Base-by-base conservation (phyloP, 305 asterid genomes). In the Fraxinus baroniana region DNA sequence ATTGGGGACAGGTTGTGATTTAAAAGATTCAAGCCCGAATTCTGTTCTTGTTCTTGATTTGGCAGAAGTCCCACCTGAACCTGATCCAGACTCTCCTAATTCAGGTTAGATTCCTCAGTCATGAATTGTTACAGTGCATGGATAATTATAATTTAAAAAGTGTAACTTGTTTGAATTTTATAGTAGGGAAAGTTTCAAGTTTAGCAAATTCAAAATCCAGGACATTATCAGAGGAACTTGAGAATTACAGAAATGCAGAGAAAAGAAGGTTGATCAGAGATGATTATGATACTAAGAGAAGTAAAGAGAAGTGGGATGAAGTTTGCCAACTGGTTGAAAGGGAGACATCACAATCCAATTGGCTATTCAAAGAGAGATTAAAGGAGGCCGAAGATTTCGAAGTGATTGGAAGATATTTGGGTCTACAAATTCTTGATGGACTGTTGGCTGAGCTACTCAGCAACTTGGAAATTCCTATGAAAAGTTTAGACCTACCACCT, bases 21-120 rank as follows among this genome's bases (percentile, higher is more conserved):
- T 96, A 0, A 89, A 91, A 62, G 89, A 91, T 81, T 91, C 97
- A 7, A 93, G 96, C 84, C 98, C 97, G 0, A 89, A 83, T 84
- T 94, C 94, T 17, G 94, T 93, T 86, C 92, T 93, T 17, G 94
- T 93, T 86, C 92, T 93, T 75, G 94, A 91, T 74, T 85, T 83
- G 13, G 81, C 80, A 24, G 92, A 88, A 78, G 86, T 89, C 78
- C 77, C 88, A 24, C 28, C 82, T 74, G 87, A 89, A 24, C 32
- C 82, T 77, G 87, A 89, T 79, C 89, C 83, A 70, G 87, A 89
- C 37, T 74, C 79, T 78, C 57, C 85, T 17, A 60, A 35, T 80
- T 71, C 92, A 91, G 94, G 93, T 92, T 87, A 75, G 90, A 79
- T 66, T 74, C 28, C 44, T 13, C 15, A 13, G 3, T 24, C n/a